phyloP scores from a whole-genome alignment of 805 yeast genomes.

The Jamesozyma hellenica region DNA sequence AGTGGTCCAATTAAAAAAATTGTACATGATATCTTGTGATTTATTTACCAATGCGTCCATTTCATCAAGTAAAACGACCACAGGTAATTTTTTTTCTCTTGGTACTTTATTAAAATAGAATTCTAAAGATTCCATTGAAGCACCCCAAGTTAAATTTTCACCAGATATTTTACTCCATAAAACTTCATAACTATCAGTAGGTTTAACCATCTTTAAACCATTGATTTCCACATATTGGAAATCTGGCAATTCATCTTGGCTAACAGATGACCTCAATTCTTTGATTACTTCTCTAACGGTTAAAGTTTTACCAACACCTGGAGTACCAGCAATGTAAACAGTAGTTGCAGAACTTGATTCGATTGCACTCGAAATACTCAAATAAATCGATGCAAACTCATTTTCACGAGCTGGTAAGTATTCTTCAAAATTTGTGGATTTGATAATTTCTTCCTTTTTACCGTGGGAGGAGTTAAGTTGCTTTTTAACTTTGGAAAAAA shows the following conservation, averaged over 20 bases:
- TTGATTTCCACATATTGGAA: slow-evolving; percentile 82
- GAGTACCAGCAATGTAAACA: slow-evolving; percentile 88
- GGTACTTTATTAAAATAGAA: slow-evolving; percentile 45
- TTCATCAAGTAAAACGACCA: slow-evolving; percentile 79
- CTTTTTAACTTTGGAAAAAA: slow-evolving; percentile 28
- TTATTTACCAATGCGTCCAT: slow-evolving; percentile 78
- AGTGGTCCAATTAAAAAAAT: slow-evolving; percentile 96
- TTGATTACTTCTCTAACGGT: slow-evolving; percentile 79
- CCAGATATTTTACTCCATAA: slow-evolving; percentile 72
- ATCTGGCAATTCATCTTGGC: slow-evolving; percentile 32
- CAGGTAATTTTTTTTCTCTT: slow-evolving; percentile 31
- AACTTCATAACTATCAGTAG: slow-evolving; percentile 71
- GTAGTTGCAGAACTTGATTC: slow-evolving; percentile 68
- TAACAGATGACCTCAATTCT: slow-evolving; percentile 42
- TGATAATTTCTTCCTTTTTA: slow-evolving; percentile 33
- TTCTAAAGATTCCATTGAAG: slow-evolving; percentile 61
- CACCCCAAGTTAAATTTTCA: slow-evolving; percentile 45
- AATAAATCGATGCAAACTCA: slow-evolving; percentile 63
- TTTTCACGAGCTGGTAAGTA: slow-evolving; percentile 78
- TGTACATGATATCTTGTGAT: slow-evolving; percentile 81
- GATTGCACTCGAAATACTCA: slow-evolving; percentile 62
- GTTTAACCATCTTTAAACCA: slow-evolving; percentile 75
- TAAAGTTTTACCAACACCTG: slow-evolving; percentile 96
- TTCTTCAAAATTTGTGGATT: slow-evolving; percentile 31
- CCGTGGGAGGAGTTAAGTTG: slow-evolving; percentile 35